Conservation (phyloP, 345 rosid genomes). For the Arabidopsis thaliana region DNA sequence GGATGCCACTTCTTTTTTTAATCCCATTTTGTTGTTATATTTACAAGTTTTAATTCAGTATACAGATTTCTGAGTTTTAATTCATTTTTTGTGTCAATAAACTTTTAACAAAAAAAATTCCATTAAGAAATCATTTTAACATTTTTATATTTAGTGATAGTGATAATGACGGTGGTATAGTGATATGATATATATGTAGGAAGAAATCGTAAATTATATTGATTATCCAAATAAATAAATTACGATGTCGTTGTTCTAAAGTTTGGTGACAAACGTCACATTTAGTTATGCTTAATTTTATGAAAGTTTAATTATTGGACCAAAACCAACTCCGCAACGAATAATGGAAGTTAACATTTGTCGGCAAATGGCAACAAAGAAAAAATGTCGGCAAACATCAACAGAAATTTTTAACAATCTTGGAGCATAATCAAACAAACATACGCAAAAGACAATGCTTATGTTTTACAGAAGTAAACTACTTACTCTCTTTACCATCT, state of each 20-base stretch:
- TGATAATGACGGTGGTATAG: background rate
- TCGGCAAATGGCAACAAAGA: background rate
- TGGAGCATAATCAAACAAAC: slow-evolving; percentile 10
- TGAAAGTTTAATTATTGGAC: background rate
- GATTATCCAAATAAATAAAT: background rate
- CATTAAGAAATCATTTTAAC: too few relatives aligned
- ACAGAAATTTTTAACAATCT: background rate
- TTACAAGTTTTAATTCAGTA: too few relatives aligned
- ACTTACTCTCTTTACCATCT: slow-evolving; percentile 16
- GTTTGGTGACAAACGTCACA: background rate
- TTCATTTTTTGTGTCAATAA: too few relatives aligned
- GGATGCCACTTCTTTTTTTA: too few relatives aligned
- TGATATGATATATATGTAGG: background rate
- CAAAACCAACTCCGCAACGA: slow-evolving; percentile 26
- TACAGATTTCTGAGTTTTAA: too few relatives aligned
- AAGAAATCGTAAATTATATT: background rate
- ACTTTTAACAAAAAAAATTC: too few relatives aligned
- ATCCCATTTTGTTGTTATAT: background rate
- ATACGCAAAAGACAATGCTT: slow-evolving; percentile 20
- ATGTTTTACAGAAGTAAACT: slow-evolving; percentile 2
- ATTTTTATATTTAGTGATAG: background rate
- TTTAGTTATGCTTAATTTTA: background rate
- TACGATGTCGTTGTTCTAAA: background rate
- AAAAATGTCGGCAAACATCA: slow-evolving; percentile 37
- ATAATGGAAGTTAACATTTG: slow-evolving; percentile 21